These are phyloP conservation scores for Porphyrellus cyaneotinctus DNA, from an alignment of 768 basidiomycete species.

Conservation along the genomic window DNA sequence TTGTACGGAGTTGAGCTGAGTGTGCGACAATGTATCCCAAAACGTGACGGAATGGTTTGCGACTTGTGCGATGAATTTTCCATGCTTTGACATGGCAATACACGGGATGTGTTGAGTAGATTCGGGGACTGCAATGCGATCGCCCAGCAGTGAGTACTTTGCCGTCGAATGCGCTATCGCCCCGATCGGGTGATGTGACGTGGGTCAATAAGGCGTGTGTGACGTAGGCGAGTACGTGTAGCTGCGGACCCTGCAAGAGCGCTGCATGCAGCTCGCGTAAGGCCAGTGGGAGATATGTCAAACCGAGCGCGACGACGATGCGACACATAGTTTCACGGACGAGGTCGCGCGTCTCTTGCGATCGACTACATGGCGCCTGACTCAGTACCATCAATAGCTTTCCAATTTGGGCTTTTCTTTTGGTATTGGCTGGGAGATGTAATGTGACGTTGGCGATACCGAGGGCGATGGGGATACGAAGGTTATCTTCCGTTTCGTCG, in stretches of 20 bases:
- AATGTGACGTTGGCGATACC: constrained; percentile 83
- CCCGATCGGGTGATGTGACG: constrained; percentile 57
- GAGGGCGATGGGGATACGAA: constrained; percentile 83
- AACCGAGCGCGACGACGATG: constrained; percentile 69
- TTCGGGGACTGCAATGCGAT: too few relatives aligned
- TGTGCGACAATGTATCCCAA: too few relatives aligned
- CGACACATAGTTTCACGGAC: constrained; percentile 78
- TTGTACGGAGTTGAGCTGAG: too few relatives aligned
- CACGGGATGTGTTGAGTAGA: too few relatives aligned
- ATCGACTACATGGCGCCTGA: constrained; percentile 88
- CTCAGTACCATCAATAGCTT: constrained; percentile 79
- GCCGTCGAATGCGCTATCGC: constrained; percentile 48
- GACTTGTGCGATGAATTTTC: too few relatives aligned
- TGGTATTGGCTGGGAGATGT: constrained; percentile 62
- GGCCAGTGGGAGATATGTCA: constrained; percentile 65
- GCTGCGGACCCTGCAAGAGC: constrained; percentile 85
- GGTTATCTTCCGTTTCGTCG: constrained; percentile 77
- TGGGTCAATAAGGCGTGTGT: constrained; percentile 80
- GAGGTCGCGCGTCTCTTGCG: constrained; percentile 88
- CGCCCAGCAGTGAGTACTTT: too few relatives aligned
- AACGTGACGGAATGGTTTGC: too few relatives aligned
- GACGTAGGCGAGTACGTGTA: constrained; percentile 86
- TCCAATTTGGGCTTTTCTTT: constrained; percentile 66
- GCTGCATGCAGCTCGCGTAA: constrained; percentile 82
- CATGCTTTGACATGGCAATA: too few relatives aligned